Evolutionary conservation across 108 stramenopile species (phyloP), one percentile per base, ranked within the genome.

Genomic region (Cyclotella choctawhatcheeana): DNA sequence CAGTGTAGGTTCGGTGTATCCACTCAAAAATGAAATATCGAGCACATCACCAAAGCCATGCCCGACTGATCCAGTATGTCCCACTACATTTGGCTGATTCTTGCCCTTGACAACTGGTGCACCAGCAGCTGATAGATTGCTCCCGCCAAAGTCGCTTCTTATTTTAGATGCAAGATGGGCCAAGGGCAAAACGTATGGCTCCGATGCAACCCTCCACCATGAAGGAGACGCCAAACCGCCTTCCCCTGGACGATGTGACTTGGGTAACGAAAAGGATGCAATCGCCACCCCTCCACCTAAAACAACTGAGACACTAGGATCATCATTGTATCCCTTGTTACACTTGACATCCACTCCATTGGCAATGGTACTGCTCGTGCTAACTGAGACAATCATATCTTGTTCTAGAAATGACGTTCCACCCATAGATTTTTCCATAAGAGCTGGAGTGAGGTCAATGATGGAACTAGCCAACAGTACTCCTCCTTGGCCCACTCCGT

Each of bases 21-120:
- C 90, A 29, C 84, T 85, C 58, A 95, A 74, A 71, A 87, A 93
- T 10, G 79, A 44, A 5, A 76, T 63, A 16, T 65, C 72, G 27
- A 91, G 47, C 27, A 95, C 84, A 53, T 95, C 94, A 14, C 94
- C 94, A 68, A 91, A 93, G 0, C 93, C 93, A 76, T 91, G 89
- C 2, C 75, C 71, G 2, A 61, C 71, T 18, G 64, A 35, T 21
- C 60, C 45, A 3, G 40, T 31, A 58, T 55, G 17, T 16, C 37
- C 31, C n/a, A 25, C 52, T 30, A 30, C 40, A 30, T 29, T 34
- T 25, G 56, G 53, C 26, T 58, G 54, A 18, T 32, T 58, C 21
- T 72, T 79, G 0, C 47, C 69, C 21, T 24, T 37, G 35, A 37
- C 59, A 3, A 43, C 18, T 3, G 59, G 37, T 6, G 35, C 13